Base-by-base conservation (phyloP, 106 monocot species). In the Allium cepa region DNA sequence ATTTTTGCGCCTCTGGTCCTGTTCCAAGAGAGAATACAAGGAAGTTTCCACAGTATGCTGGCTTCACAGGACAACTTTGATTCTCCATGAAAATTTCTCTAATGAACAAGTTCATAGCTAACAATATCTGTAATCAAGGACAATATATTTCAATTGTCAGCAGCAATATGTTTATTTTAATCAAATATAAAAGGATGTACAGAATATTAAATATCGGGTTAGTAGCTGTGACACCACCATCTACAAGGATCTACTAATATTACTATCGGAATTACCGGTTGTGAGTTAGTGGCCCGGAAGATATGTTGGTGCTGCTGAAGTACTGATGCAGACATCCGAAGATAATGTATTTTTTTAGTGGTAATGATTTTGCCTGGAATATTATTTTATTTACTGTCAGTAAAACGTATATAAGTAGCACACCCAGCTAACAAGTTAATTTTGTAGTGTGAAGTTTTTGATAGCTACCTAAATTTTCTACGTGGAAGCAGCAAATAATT, bases 1-100 rank as follows among this genome's bases (percentile, higher is more conserved):
- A 59, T 26, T 64, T 81, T 90, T 0, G 86, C 22, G 22, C 0
- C 1, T 22, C 56, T 7, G 79, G 58, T 11, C 90, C 90, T 0
- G 90, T 85, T 1, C 90, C 90, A 1, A 90, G 59, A 9, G 90
- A 90, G 45, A 90, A 75, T 4, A 90, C 79, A 26, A 90, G 61
- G 49, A 85, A 79, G 17, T 70, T 82, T 4, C 72, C 56, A 56
- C 68, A 85, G 8, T 90, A 84, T 73, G 71, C 73, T 8, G 85
- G 85, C 27, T 79, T 76, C 46, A 77, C 60, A 0, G 73, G 73
- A 56, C 71, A 76, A 49, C 82, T 79, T 22, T 66, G 70, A 9
- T 78, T 83, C 13, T 58, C 56, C 52, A 56, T 72, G 28, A 70
- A 17, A 7, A 80, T 72, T 59, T 83, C 71, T 60, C 78, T 81